Evolutionary conservation across 495 filamentous ascomycete species (phyloP).

Genomic region (Trichoderma erinaceum): DNA sequence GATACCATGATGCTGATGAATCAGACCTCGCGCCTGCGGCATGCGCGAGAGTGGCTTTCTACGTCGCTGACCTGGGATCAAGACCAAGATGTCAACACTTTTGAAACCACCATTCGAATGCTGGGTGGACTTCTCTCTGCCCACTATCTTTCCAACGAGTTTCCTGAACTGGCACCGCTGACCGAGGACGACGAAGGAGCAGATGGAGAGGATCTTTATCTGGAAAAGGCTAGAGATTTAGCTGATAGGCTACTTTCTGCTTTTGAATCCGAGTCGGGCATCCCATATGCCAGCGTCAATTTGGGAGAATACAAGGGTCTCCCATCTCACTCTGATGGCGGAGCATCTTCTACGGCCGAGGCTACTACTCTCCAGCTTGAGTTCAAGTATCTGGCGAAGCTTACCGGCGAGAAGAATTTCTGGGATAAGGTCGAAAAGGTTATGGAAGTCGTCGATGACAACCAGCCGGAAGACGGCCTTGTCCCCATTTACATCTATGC

Average conservation of each 20-base stretch:
- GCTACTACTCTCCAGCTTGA: slow-evolving; percentile 89
- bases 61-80: slow-evolving; percentile 77
- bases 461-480: slow-evolving; percentile 70
- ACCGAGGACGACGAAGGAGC: slow-evolving; percentile 58
- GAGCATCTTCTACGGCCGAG: slow-evolving; percentile 90
- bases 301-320: slow-evolving; percentile 67
- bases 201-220: slow-evolving; percentile 80
- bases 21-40: slow-evolving; percentile 73
- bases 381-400: slow-evolving; percentile 92
- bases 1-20: slow-evolving; percentile 99
- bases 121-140: slow-evolving; percentile 89
- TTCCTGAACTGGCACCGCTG: slow-evolving; percentile 59
- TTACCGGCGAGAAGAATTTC: slow-evolving; percentile 86
- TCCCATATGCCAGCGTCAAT: slow-evolving; percentile 89
- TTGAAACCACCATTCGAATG: slow-evolving; percentile 98
- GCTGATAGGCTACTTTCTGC: slow-evolving; percentile 81
- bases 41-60: slow-evolving; percentile 89
- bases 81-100: slow-evolving; percentile 92
- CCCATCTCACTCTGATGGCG: slow-evolving; percentile 73
- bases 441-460: slow-evolving; percentile 81
- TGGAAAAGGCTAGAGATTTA: slow-evolving; percentile 91
- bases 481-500: slow-evolving; percentile 87
- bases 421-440: slow-evolving; percentile 89
- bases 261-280: slow-evolving; percentile 76
- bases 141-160: slow-evolving; percentile 79